Conservation (phyloP, 306 rosid species). For the Trifolium dubium region DNA sequence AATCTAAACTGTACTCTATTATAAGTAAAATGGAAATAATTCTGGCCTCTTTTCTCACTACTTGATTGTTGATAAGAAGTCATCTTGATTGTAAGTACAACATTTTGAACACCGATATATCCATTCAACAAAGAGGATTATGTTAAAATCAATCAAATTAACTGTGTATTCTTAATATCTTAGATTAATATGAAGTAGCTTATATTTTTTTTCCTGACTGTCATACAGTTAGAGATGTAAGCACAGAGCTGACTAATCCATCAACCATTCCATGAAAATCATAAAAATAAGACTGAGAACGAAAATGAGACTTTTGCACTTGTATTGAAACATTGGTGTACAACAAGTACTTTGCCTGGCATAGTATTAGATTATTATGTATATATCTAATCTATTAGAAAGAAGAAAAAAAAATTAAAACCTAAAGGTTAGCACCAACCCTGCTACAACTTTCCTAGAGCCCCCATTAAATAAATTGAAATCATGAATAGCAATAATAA, state of each 20-base stretch:
- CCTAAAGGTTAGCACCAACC: conserved; percentile 12
- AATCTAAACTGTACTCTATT: too few relatives aligned
- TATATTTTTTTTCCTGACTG: neutral
- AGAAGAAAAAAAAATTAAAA: neutral
- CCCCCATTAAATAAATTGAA: conserved; percentile 32
- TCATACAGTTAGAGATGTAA: conserved; percentile 1
- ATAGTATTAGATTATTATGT: conserved; percentile 10
- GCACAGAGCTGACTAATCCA: neutral
- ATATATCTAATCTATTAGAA: neutral
- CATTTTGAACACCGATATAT: too few relatives aligned
- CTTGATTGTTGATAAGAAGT: too few relatives aligned
- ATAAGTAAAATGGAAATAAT: too few relatives aligned
- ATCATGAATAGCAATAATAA: conserved; percentile 9
- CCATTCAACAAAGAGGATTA: too few relatives aligned
- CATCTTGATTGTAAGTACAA: too few relatives aligned
- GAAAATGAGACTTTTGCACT: conserved; percentile 22
- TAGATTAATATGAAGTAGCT: neutral
- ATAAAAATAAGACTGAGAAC: neutral
- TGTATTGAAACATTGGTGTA: conserved; percentile 25
- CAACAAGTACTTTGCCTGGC: neutral
- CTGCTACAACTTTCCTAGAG: conserved; percentile 26
- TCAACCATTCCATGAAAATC: neutral
- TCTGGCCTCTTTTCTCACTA: too few relatives aligned
- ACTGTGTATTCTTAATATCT: too few relatives aligned
- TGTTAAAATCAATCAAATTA: too few relatives aligned